Base-by-base conservation (phyloP, 768 basidiomycete genomes). In the Boletellus ananiceps region DNA sequence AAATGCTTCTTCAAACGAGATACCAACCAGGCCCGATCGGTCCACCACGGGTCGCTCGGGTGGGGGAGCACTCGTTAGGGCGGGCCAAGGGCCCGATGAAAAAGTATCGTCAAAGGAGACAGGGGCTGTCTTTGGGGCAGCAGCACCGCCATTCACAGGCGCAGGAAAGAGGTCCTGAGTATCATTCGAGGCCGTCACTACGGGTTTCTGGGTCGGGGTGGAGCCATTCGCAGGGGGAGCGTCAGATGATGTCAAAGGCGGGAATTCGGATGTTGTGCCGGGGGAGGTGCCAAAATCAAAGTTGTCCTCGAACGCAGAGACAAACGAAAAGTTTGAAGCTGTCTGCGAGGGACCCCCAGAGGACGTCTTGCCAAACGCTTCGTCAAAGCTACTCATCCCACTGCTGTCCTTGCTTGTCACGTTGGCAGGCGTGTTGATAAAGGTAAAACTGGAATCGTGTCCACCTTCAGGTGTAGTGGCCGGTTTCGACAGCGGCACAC, bases 381-480 rank as follows among this genome's bases (percentile, higher is more conserved):
- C 86, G 59, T 91, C 88, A 56, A 90, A 88, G 44, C 80, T 87
- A 54, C 74, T 81, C 1, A 83, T 54, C 16, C 61, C 69, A 16
- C 50, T 67, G 19, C 51, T 57, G 23, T 37, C 51, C 40, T 47
- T 51, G 43, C 51, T 57, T 9, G 47, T 32, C 41, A 40, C 49
- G 15, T 54, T 54, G 32, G 18, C 50, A 3, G 61, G 54, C 14
- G 49, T 29, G 21, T 47, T 51, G 51, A 63, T 38, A 38, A 66
- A 44, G 1, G 52, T 52, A 40, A 63, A 65, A 8, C 44, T 51
- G 0, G 59, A 51, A 43, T 60, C 59, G 39, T 57, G 59, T 14
- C 45, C 37, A 19, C 55, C 51, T 37, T 67, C 58, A 19, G 60
- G 37, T n/a, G 57, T 38, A 12, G 40, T 42, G 1, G 50, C 34